Evolutionary conservation across 1,139 yeast genomes (phyloP), one percentile per base, ranked within the genome.

Genomic region (Insectozyma bohioensis): DNA sequence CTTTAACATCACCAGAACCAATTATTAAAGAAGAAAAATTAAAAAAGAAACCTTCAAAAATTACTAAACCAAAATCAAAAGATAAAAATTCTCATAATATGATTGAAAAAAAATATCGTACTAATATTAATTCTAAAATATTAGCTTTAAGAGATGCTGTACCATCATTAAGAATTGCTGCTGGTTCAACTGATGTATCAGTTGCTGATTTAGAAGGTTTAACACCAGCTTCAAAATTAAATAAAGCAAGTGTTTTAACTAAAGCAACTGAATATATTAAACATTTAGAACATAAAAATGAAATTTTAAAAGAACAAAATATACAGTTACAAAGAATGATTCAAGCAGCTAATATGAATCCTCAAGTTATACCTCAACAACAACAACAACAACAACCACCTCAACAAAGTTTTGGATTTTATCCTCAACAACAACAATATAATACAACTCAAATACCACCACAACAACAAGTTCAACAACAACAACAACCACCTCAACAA

Each of bases 241-340:
- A 87, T 61, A 90, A 90, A 57, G 97, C 96, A 6, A 82, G 87
- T 31, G 88, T 90, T 18, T 69, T 90, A 43, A 75, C 87, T 31
- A 86, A 88, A 54, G 95, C 97, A 4, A 85, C 94, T 2, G 97
- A 88, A 56, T 90, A 88, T 52, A 88, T 90, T 48, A 72, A 75
- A 47, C 95, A 88, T 58, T 68, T 90, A 52, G 95, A 88, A 52
- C 58, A 61, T 34, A 83, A 84, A 48, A 86, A 86, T 53, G 73
- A 68, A 2, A 47, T 61, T 12, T 64, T 85, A 45, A 63, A 59
- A 41, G 63, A 67, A 35, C 90, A 85, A 48, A 74, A 79, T 45
- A 52, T 62, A 4, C 67, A 64, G 24, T 61, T 83, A 45, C 75
- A 70, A 43, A 58, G 56, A 33, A 45, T 67, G 42, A 53, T 63